A percentile compares a stretch with the other conserved stretches of the same genome.
These are phyloP conservation scores for Microdochium nivale DNA, from an alignment of 2,329 filamentous ascomycete species.

Conservation along the genomic window DNA sequence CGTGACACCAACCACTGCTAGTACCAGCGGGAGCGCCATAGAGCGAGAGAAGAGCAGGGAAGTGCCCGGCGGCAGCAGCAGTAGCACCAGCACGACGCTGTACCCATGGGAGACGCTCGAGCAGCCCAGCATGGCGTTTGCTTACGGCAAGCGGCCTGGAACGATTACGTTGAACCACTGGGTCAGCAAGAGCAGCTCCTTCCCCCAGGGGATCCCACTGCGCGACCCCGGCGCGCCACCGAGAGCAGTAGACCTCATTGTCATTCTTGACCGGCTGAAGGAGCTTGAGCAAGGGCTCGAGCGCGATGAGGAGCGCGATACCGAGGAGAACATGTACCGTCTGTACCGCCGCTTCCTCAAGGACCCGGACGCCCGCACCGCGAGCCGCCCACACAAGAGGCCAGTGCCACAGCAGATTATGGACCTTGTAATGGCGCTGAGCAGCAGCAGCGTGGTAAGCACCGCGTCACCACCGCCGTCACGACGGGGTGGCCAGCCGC, in stretches of 20 bases:
- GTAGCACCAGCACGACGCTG: constrained; percentile 22
- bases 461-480: background rate
- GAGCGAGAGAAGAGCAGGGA: no score
- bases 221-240: constrained; percentile 49
- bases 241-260: constrained; percentile 50
- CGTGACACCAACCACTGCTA: background rate
- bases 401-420: constrained; percentile 63
- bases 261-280: constrained; percentile 49
- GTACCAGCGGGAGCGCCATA: background rate
- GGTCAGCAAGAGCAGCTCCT: constrained; percentile 48
- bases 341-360: constrained; percentile 62
- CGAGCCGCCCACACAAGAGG: constrained; percentile 49
- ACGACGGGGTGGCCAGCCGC: background rate
- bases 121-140: constrained; percentile 63
- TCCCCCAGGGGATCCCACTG: constrained; percentile 47
- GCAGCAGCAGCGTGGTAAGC: background rate
- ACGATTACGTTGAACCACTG: constrained; percentile 67
- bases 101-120: constrained; percentile 65
- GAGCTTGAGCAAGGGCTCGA: constrained; percentile 48
- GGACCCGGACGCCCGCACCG: constrained; percentile 46
- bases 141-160: constrained; percentile 56
- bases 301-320: constrained; percentile 31
- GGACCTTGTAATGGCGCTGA: constrained; percentile 59
- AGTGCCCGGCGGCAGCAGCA: constrained; percentile 8
- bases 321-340: constrained; percentile 50